phyloP scores from a whole-genome alignment of 805 yeast genomes.

The Ogataea chonburiensis region DNA sequence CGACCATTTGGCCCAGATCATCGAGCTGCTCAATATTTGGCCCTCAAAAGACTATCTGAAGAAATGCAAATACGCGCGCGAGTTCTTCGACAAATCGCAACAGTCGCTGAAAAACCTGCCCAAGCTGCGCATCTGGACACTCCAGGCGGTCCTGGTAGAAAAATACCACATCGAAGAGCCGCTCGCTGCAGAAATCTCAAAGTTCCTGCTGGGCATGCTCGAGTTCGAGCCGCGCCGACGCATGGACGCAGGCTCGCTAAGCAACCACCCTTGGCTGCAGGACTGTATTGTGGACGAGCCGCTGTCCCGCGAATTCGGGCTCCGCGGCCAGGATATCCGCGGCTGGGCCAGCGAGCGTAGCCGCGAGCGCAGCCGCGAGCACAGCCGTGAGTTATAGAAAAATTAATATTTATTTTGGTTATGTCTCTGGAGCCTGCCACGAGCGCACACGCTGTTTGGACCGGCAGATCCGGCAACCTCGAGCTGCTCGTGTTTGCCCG shows the following conservation, averaged over 20 bases:
- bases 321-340: slow-evolving; percentile 34
- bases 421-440: slow-evolving; percentile 13
- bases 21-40: slow-evolving; percentile 46
- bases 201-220: slow-evolving; percentile 51
- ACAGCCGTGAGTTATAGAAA: slow-evolving; percentile 2
- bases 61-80: slow-evolving; percentile 39
- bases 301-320: slow-evolving; percentile 29
- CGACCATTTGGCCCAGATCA: slow-evolving; percentile 61
- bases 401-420: slow-evolving; percentile 1
- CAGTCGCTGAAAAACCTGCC: slow-evolving; percentile 42
- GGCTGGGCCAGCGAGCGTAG: slow-evolving; percentile 31
- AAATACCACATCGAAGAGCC: slow-evolving; percentile 46
- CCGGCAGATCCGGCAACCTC: slow-evolving; percentile 11
- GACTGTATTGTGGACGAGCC: slow-evolving; percentile 26
- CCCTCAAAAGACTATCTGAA: slow-evolving; percentile 40
- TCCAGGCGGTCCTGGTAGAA: slow-evolving; percentile 47
- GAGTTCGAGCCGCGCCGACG: slow-evolving; percentile 48
- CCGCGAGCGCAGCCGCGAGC: slow-evolving; percentile 14
- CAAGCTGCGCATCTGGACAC: slow-evolving; percentile 50
- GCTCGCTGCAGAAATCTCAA: slow-evolving; percentile 40
- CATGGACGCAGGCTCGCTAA: slow-evolving; percentile 53
- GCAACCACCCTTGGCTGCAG: slow-evolving; percentile 53
- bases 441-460: slow-evolving; percentile 1
- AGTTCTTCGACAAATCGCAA: slow-evolving; percentile 39
- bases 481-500: slow-evolving; percentile 12